A percentile compares a stretch with the other conserved stretches of the same genome.
Conservation (phyloP, 163 green algal genomes). For the Chlamydomonas reinhardtii region DNA sequence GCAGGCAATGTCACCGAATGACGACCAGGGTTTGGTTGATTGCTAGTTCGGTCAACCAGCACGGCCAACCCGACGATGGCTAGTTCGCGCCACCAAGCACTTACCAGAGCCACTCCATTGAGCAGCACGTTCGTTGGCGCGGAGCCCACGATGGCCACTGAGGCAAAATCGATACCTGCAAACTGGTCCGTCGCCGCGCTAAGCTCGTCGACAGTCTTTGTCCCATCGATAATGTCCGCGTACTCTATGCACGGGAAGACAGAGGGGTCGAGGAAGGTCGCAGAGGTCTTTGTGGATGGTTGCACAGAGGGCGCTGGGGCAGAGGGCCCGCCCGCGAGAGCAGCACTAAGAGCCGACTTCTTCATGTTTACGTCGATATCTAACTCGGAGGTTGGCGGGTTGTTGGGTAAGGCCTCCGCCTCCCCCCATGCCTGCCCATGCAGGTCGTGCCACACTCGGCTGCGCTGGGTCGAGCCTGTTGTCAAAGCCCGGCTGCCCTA, state of each 20-base stretch:
- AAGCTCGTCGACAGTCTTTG: background rate
- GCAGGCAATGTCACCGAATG: background rate
- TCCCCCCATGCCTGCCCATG: too few species aligned
- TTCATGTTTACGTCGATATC: slow-evolving; percentile 1
- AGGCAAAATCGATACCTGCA: slow-evolving; percentile 21
- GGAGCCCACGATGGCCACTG: slow-evolving; percentile 61
- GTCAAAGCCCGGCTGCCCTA: too few species aligned
- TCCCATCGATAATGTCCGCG: slow-evolving; percentile 49
- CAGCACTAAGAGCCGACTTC: slow-evolving; percentile 54
- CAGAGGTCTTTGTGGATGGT: background rate
- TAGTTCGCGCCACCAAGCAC: background rate
- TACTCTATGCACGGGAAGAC: slow-evolving; percentile 67
- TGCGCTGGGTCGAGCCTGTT: too few species aligned
- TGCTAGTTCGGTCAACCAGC: background rate
- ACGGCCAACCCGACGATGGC: too few species aligned
- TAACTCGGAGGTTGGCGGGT: background rate
- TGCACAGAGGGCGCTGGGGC: background rate
- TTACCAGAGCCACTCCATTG: slow-evolving; percentile 60
- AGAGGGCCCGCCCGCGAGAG: slow-evolving; percentile 46
- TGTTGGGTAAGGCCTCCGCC: too few species aligned
- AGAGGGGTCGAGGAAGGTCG: slow-evolving; percentile 21
- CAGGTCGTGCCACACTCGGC: too few species aligned
- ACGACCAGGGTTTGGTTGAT: slow-evolving; percentile 4
- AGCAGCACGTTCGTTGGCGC: slow-evolving; percentile 59
- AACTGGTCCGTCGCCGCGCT: slow-evolving; percentile 16